Percentiles rank a stretch among this genome's conserved stretches.
Conservation (phyloP, 2,329 filamentous ascomycete species). For the Graphilbum sp. region DNA sequence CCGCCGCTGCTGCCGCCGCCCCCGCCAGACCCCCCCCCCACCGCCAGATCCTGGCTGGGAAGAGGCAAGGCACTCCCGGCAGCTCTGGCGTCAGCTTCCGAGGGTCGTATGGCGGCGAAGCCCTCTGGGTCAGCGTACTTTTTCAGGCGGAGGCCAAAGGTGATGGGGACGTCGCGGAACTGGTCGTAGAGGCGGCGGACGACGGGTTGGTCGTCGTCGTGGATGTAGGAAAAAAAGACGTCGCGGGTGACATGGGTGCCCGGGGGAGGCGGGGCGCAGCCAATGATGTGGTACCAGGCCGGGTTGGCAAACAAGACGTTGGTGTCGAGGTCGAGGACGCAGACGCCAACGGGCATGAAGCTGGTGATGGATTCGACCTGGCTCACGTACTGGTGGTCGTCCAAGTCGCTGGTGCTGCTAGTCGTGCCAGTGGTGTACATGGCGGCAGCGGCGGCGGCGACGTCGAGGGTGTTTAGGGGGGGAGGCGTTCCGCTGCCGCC, state of each 20-base stretch:
- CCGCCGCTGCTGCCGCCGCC: no score
- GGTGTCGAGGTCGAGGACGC: conserved; percentile 48
- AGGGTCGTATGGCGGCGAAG: background rate
- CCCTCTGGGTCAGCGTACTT: conserved; percentile 7
- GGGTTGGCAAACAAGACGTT: conserved; percentile 57
- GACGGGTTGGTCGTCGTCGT: conserved; percentile 27
- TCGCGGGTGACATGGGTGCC: background rate
- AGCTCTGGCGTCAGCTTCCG: no score
- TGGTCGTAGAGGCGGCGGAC: conserved; percentile 25
- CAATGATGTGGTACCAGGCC: conserved; percentile 40
- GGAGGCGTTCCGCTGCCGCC: no score
- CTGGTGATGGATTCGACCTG: conserved; percentile 57
- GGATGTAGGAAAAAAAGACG: conserved; percentile 25
- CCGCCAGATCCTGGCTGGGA: no score
- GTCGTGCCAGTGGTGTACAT: no score
- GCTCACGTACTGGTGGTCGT: conserved; percentile 30
- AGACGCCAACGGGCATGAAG: conserved; percentile 59
- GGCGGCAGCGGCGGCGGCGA: no score
- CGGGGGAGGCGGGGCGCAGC: conserved; percentile 7
- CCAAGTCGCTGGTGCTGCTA: background rate
- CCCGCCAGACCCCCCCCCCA: no score
- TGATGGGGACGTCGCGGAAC: conserved; percentile 21
- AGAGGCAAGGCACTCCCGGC: no score
- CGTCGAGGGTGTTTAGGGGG: no score
- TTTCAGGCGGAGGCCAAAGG: conserved; percentile 30